Base-by-base conservation (phyloP, 2,329 filamentous ascomycete species). In the Hymenoscyphus occultus region DNA sequence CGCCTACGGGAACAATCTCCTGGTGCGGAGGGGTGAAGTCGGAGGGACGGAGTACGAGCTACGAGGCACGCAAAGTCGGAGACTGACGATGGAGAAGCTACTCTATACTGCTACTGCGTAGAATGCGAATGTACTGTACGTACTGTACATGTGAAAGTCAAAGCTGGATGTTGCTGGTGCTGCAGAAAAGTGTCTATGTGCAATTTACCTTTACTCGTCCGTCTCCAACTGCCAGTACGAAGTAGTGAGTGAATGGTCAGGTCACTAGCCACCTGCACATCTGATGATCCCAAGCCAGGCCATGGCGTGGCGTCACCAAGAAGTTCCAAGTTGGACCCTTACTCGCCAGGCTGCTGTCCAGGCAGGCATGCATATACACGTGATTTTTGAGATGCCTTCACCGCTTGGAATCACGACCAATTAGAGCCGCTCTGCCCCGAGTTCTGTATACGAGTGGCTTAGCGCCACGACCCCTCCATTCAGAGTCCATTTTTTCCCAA, bases 391-490 rank as follows among this genome's bases (percentile, higher is more conserved):
- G 4, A 22, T 28, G 19, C 9, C 13, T 3, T 12, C 48, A 51
- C 48, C 48, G 48, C 48, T 51, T 28, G 4, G 2, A 51, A 22
- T 51, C 48, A 51, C 48, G n/a, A 12, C 48, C 48, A 51, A 51
- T 51, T 22, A 22, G 48, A 51, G n/a, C 4, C n/a, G 19, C 22
- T 28, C 48, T 51, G 48, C 48, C 48, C 19, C 22, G 12, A 22
- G 13, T 28, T 12, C 12, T 22, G n/a, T 12, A 28, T 51, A 51
- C 48, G 22, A 51, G 16, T n/a, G 6, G 60, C 9, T 35, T 61
- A 51, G 59, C 57, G 64, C 65, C 59, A 28, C 62, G 65, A 60
- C 68, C 67, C 70, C 68, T 69, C 68, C 65, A 68, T 62, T 35
- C 28, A 32, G 28, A 59, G 54, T 56, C 56, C 48, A 48, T 62